Percentiles rank a stretch among this genome's conserved stretches.
These are phyloP conservation scores for Lenwebbia sp. DNA, from an alignment of 345 rosid genomes.

Conservation along the genomic window DNA sequence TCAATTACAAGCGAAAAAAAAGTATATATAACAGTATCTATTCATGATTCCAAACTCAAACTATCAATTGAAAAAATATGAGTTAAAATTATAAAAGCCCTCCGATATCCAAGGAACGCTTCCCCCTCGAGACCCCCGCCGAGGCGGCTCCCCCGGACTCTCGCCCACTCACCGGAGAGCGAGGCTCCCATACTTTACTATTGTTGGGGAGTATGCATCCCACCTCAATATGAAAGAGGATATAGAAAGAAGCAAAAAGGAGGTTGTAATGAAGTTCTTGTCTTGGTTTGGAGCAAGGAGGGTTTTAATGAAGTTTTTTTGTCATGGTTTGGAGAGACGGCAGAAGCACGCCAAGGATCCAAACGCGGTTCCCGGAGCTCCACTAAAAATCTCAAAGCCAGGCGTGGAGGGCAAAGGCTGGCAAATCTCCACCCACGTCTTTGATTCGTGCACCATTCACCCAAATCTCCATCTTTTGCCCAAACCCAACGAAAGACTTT, in stretches of 20 bases:
- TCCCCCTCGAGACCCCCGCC: no score
- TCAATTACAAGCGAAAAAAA: neutral
- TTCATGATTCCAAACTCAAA: no score
- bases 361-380: neutral
- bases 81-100: no score
- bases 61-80: no score
- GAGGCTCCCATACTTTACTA: no score
- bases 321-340: neutral
- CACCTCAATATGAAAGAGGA: no score
- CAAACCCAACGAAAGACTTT: neutral
- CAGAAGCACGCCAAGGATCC: neutral
- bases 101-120: no score
- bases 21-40: neutral
- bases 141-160: no score
- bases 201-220: no score
- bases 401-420: neutral
- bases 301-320: neutral
- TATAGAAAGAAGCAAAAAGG: neutral
- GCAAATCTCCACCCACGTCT: neutral
- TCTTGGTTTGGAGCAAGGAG: neutral
- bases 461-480: neutral
- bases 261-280: neutral
- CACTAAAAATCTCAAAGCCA: neutral
- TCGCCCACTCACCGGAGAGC: no score
- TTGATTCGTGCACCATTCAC: neutral